phyloP scores from a whole-genome alignment of 2,329 filamentous ascomycete species.

The Magnaporthiopsis rhizophila region DNA sequence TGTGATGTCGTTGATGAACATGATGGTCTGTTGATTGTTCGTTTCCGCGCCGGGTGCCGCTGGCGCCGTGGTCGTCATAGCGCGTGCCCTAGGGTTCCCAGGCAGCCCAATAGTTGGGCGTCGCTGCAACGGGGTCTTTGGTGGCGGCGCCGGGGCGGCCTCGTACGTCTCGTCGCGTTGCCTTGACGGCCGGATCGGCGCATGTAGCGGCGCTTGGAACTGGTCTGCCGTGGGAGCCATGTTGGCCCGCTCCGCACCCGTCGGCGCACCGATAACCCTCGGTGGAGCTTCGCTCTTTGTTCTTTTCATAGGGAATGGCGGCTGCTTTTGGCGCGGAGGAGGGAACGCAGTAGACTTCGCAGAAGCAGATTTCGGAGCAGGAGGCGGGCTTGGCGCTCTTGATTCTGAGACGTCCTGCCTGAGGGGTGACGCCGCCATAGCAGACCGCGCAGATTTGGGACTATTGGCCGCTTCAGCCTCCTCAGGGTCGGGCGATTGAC shows the following conservation, averaged over 20 bases:
- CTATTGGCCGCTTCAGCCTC: neutral
- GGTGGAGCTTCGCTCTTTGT: constrained; percentile 2
- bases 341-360: neutral
- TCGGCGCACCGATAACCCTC: constrained; percentile 5
- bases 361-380: neutral
- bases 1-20: constrained; percentile 48
- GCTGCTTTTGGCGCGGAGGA: neutral
- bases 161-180: constrained; percentile 21
- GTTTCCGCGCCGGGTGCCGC: neutral
- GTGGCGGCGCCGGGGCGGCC: constrained; percentile 22
- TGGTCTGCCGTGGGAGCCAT: constrained; percentile 5
- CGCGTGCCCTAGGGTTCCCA: constrained; percentile 32
- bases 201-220: constrained; percentile 6
- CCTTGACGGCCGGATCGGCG: constrained; percentile 23
- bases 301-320: neutral
- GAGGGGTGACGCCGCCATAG: neutral
- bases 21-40: constrained; percentile 37
- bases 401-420: neutral
- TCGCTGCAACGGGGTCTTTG: constrained; percentile 33
- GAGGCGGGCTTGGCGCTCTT: neutral
- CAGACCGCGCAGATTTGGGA: neutral
- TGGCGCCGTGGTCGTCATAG: constrained; percentile 11
- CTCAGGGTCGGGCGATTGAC: constrained; percentile 20
- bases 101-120: constrained; percentile 40
- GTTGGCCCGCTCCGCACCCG: neutral